A percentile compares a stretch with the other conserved stretches of the same genome.
Evolutionary conservation across 2,329 filamentous ascomycete species (phyloP).

Genomic region (Chrysosporium keratinophilum): DNA sequence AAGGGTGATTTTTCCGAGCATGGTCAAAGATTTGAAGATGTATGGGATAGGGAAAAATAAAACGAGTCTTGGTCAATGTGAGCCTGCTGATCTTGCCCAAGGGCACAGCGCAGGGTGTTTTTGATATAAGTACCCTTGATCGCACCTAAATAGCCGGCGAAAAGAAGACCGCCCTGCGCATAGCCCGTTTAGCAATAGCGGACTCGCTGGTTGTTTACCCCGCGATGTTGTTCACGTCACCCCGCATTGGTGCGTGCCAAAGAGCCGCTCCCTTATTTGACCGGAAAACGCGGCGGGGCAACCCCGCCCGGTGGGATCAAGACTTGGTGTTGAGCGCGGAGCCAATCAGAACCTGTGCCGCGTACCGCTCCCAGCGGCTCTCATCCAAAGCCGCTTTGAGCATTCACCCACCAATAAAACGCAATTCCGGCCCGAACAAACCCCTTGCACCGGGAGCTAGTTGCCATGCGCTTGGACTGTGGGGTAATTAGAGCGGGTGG

Average conservation of each 20-base stretch:
- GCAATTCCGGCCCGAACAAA: background rate
- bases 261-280: background rate
- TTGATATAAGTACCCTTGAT: background rate
- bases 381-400: background rate
- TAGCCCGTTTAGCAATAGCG: background rate
- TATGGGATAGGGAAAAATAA: background rate
- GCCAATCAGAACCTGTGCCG: constrained; percentile 1
- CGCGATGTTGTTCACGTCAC: background rate
- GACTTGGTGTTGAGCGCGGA: background rate
- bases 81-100: no score
- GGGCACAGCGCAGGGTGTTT: background rate
- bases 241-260: background rate
- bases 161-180: no score
- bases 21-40: constrained; percentile 20
- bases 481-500: constrained; percentile 1
- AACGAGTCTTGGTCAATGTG: background rate
- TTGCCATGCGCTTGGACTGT: background rate
- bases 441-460: background rate
- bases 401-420: background rate
- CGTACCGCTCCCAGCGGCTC: background rate
- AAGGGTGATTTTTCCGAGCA: constrained; percentile 52
- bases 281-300: background rate
- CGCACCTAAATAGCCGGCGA: no score
- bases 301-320: background rate
- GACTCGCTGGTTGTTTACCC: background rate